Conservation (phyloP, 1,139 yeast genomes). For the Taphrina flavorubra region DNA sequence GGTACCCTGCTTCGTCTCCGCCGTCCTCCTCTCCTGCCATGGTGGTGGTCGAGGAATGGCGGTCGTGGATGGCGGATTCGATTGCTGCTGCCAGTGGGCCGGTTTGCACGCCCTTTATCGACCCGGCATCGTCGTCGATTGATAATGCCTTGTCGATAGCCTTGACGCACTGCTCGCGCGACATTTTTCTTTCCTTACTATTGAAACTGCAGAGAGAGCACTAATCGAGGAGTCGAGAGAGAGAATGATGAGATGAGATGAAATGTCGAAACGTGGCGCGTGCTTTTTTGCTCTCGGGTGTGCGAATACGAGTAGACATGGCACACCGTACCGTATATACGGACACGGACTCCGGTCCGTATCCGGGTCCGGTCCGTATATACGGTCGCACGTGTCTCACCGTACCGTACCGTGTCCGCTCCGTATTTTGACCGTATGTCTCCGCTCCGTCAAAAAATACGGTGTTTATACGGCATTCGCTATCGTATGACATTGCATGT, state of each 20-base stretch:
- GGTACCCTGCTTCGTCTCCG: constrained; percentile 18
- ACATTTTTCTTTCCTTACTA: constrained; percentile 4
- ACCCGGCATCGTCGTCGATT: background rate
- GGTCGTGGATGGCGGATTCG: constrained; percentile 16
- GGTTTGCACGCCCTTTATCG: background rate
- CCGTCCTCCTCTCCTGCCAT: background rate
- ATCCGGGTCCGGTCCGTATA: no score
- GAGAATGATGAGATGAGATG: no score
- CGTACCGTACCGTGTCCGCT: no score
- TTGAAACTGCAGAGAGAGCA: background rate
- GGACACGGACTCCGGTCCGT: no score
- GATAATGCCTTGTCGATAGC: constrained; percentile 27
- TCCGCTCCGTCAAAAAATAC: no score
- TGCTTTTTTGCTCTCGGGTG: background rate
- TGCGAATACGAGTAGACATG: no score
- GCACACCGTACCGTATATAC: no score
- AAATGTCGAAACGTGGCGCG: background rate
- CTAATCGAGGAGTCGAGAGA: no score
- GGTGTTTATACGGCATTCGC: no score
- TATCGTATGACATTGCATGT: no score
- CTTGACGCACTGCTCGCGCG: constrained; percentile 31
- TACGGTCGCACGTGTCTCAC: no score
- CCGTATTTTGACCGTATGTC: no score
- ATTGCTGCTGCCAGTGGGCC: constrained; percentile 5
- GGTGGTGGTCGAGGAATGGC: background rate